Conservation (phyloP, 2,329 filamentous ascomycete genomes). For the Camptophora hylomeconis region DNA sequence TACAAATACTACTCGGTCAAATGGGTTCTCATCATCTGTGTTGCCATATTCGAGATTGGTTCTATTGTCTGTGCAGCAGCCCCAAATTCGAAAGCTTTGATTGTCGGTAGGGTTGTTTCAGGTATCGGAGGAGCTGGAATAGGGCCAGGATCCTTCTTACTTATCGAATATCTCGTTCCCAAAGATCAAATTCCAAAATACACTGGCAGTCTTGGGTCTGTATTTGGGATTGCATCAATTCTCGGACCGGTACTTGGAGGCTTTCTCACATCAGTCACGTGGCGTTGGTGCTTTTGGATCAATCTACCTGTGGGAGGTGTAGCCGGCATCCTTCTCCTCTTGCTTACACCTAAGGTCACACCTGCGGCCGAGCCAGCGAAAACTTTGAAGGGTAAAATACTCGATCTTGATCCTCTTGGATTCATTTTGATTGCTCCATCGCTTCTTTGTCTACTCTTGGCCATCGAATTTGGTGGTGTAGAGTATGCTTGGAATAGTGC, state of each 20-base stretch:
- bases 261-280: constrained; percentile 39
- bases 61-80: constrained; percentile 38
- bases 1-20: constrained; percentile 36
- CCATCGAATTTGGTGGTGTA: constrained; percentile 23
- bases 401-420: constrained; percentile 22
- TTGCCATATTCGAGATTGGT: constrained; percentile 39
- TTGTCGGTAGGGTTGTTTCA: constrained; percentile 38
- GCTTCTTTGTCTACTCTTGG: constrained; percentile 17
- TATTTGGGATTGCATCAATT: constrained; percentile 37
- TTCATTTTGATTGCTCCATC: constrained; percentile 22
- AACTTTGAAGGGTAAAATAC: constrained; percentile 17
- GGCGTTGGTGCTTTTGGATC: constrained; percentile 54
- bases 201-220: constrained; percentile 35
- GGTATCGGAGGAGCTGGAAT: constrained; percentile 39
- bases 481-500: constrained; percentile 6
- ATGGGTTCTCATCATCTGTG: constrained; percentile 31
- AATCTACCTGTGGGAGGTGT: constrained; percentile 28
- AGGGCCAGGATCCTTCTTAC: constrained; percentile 35
- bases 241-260: constrained; percentile 51
- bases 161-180: constrained; percentile 32
- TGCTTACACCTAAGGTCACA: constrained; percentile 16
- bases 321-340: constrained; percentile 19
- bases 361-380: constrained; percentile 36
- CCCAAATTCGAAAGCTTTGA: constrained; percentile 35
- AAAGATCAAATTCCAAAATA: constrained; percentile 35